A percentile compares a stretch with the other conserved stretches of the same genome.
These are phyloP conservation scores for Oxyria digyna DNA, from an alignment of 148 eudicot genomes.

Conservation along the genomic window DNA sequence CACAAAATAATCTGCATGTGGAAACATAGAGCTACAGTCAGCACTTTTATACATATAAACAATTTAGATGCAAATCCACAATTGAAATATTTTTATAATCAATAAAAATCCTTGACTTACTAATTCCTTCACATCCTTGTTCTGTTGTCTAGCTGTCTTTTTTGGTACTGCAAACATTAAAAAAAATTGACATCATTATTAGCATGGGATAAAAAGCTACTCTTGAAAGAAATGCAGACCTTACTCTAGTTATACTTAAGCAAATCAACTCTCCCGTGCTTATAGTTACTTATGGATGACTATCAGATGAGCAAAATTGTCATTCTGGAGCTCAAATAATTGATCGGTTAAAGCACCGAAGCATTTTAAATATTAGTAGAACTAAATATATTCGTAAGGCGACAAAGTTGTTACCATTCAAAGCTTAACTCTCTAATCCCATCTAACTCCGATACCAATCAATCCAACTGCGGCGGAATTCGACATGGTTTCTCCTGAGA, in stretches of 20 bases:
- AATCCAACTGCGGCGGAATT: too few species aligned
- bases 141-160: slow-evolving; percentile 84
- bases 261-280: background rate
- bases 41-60: too few species aligned
- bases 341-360: too few species aligned
- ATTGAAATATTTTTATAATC: too few species aligned
- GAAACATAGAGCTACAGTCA: too few species aligned
- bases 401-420: background rate
- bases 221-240: background rate
- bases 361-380: background rate
- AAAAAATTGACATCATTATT: background rate
- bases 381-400: background rate
- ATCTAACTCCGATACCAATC: background rate
- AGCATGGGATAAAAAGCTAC: background rate
- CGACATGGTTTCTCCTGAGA: slow-evolving; percentile 67
- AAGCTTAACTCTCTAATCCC: background rate
- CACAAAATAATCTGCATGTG: too few species aligned
- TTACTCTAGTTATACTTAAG: background rate
- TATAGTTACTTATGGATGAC: background rate
- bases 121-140: slow-evolving; percentile 88
- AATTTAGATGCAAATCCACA: too few species aligned
- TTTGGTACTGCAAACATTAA: slow-evolving; percentile 61
- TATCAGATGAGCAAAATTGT: too few species aligned
- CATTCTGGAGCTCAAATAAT: too few species aligned
- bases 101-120: slow-evolving; percentile 26